Evolutionary conservation across 2,329 filamentous ascomycete species (phyloP).

Genomic region (Ceratocystis lukuohia): DNA sequence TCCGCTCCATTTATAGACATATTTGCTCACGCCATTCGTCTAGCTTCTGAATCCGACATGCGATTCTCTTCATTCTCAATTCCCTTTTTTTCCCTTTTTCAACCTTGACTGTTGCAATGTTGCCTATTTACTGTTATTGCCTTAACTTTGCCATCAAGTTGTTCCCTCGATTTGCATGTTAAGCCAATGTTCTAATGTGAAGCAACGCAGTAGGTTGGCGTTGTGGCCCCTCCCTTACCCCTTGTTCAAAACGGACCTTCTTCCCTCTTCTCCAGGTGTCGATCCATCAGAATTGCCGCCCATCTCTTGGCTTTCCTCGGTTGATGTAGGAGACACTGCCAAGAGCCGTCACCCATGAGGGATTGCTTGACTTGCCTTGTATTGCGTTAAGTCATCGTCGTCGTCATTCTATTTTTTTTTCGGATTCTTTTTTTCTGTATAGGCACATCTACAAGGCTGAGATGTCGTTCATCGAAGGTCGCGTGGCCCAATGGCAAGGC

Average conservation of each 20-base stretch:
- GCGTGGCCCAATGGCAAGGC: too few species aligned
- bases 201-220: neutral
- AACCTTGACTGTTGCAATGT: neutral
- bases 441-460: neutral
- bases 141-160: neutral
- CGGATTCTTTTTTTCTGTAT: neutral
- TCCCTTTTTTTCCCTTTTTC: neutral
- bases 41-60: too few species aligned
- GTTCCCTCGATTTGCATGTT: neutral
- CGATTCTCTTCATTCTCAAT: neutral
- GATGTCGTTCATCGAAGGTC: neutral
- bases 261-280: neutral
- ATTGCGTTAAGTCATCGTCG: neutral
- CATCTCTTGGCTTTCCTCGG: conserved; percentile 1
- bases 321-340: neutral
- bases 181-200: neutral
- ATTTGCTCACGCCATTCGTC: neutral
- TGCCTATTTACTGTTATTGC: too few species aligned
- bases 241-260: neutral
- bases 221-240: neutral
- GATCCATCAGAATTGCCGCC: conserved; percentile 3
- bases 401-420: neutral
- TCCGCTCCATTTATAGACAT: neutral
- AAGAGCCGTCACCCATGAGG: neutral
- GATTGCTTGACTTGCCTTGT: neutral